These are phyloP conservation scores for Pseudovirgaria hyperparasitica DNA, from an alignment of 2,329 filamentous ascomycete genomes.

Conservation along the genomic window DNA sequence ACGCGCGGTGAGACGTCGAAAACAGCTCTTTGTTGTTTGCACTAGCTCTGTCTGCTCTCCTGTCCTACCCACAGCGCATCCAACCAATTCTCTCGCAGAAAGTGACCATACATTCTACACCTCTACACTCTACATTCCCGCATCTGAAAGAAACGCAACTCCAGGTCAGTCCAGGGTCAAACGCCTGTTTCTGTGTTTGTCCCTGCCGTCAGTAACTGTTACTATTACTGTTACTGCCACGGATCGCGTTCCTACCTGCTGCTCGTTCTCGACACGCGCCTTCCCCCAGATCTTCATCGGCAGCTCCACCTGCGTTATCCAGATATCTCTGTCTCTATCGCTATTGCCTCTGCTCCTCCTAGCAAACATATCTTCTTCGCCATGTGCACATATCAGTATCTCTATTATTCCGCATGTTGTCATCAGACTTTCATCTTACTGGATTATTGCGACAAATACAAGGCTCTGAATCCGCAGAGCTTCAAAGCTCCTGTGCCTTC, in stretches of 20 bases:
- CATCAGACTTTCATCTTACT: conserved; percentile 18
- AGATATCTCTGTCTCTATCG: conserved; percentile 3
- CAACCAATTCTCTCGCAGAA: too few species aligned
- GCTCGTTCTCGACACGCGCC: conserved; percentile 1
- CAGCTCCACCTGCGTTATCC: conserved; percentile 2
- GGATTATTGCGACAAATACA: conserved; percentile 19
- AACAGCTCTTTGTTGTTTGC: too few species aligned
- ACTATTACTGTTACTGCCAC: background rate
- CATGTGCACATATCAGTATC: conserved; percentile 25
- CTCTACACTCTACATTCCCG: conserved; percentile 1
- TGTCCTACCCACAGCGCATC: too few species aligned
- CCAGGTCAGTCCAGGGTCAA: too few species aligned
- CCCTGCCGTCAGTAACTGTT: background rate
- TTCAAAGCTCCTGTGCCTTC: too few species aligned
- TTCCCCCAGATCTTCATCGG: conserved; percentile 3
- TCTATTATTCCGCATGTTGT: conserved; percentile 18
- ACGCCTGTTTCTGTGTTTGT: background rate
- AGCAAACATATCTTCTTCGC: conserved; percentile 3
- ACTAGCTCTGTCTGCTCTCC: too few species aligned
- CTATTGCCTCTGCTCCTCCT: background rate
- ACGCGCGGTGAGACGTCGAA: too few species aligned
- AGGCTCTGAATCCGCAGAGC: too few species aligned
- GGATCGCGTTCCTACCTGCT: background rate
- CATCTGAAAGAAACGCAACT: conserved; percentile 6
- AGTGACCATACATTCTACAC: too few species aligned